These are phyloP conservation scores for Annulohypoxylon moriforme DNA, from an alignment of 495 filamentous ascomycete species.

Conservation along the genomic window DNA sequence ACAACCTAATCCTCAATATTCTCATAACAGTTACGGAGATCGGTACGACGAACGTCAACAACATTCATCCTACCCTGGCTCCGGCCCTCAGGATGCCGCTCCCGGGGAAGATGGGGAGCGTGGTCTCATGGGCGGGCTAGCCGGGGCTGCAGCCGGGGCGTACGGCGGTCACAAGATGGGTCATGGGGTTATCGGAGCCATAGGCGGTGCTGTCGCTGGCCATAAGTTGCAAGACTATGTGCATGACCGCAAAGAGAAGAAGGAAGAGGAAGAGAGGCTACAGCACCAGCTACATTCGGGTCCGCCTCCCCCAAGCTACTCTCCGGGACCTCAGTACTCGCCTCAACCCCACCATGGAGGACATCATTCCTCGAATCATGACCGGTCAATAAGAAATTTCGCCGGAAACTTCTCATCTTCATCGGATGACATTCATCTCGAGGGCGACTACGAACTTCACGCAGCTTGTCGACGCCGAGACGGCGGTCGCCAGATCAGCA, in stretches of 20 bases:
- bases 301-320: conserved; percentile 10
- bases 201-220: conserved; percentile 52
- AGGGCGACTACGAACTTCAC: conserved; percentile 50
- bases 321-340: neutral
- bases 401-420: conserved; percentile 50
- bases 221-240: conserved; percentile 54
- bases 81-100: conserved; percentile 5
- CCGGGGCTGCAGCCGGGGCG: conserved; percentile 49
- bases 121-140: conserved; percentile 50
- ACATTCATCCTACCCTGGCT: conserved; percentile 10
- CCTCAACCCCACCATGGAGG: conserved; percentile 10
- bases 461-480: conserved; percentile 48
- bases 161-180: conserved; percentile 52
- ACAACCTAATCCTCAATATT: conserved; percentile 19
- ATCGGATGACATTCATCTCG: conserved; percentile 48
- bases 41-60: conserved; percentile 13
- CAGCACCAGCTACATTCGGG: conserved; percentile 29
- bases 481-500: conserved; percentile 46
- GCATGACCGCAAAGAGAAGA: conserved; percentile 52
- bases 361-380: conserved; percentile 7
- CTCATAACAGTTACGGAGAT: conserved; percentile 6
- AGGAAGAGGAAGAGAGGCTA: conserved; percentile 49
- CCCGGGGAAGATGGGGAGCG: conserved; percentile 47
- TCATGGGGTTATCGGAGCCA: conserved; percentile 49
- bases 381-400: conserved; percentile 31